Base-by-base conservation (phyloP, 2,329 filamentous ascomycete species). In the Penicillium sp. region DNA sequence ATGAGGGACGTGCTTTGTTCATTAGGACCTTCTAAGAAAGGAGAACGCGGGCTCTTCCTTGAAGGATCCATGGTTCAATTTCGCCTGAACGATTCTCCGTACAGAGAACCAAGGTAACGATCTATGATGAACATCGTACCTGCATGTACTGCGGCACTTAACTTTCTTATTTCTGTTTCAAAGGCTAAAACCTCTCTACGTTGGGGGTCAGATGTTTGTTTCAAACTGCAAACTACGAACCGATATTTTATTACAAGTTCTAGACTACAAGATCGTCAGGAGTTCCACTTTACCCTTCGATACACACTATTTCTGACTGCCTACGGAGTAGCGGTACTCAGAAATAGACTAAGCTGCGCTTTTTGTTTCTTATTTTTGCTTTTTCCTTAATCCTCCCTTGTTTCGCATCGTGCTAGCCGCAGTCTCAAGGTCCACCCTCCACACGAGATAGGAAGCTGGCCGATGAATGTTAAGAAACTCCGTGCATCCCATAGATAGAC, bases 251-350 rank as follows among this genome's bases (percentile, higher is more conserved):
- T 3, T 6, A 27, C 11, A 38, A 13, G 37, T 41, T 50, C 48
- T 46, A 50, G 48, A 38, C 42, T 29, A 41, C 43, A 4, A 38
- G 48, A 50, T 50, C 48, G 44, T 41, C 48, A 41, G 27, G 31
- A 50, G 38, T 34, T 34, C 44, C 44, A 39, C 42, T 45, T 45
- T 45, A 22, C 42, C 42, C n/a, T 11, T 30, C 13, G 7, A 42
- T 14, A 34, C 37, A 31, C 29, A 31, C 12, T 31, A n/a, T n/a
- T 22, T 22, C 19, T 22, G 19, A 22, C 13, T 31, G 3, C 12
- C 29, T 31, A n/a, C n/a, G n/a, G n/a, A n/a, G n/a, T n/a, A 31
- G 29, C 19, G 18, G 27, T 13, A 29, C 39, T 27, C 30, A 12
- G 40, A 34, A 42, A 34, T 42, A 34, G 40, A 41, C 19, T 30